Evolutionary conservation across 345 rosid genomes (phyloP).

Genomic region (Eucalyptus cloeziana): DNA sequence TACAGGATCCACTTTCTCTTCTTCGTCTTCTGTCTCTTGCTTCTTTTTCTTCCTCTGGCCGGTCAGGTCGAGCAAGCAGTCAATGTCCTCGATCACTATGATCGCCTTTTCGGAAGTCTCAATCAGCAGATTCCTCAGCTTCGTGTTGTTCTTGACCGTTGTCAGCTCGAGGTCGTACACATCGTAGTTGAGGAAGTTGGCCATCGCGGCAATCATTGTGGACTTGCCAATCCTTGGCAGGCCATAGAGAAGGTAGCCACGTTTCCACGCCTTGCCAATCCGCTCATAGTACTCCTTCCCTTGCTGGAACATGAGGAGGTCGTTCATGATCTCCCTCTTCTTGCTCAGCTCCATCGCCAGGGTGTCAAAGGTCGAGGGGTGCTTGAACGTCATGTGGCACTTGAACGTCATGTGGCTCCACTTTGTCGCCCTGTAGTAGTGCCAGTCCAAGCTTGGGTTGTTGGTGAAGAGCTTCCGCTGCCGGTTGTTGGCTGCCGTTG

Average conservation of each 20-base stretch:
- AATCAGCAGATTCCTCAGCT: constrained; percentile 18
- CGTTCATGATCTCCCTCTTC: constrained; percentile 19
- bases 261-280: constrained; percentile 32
- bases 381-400: constrained; percentile 15
- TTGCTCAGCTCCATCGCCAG: constrained; percentile 15
- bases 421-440: not conserved
- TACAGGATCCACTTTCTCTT: not conserved
- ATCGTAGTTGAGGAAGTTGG: constrained; percentile 21
- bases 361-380: constrained; percentile 18
- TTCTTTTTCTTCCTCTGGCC: constrained; percentile 13
- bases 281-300: constrained; percentile 10
- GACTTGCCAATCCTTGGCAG: constrained; percentile 32
- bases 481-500: constrained; percentile 18
- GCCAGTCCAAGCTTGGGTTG: constrained; percentile 1
- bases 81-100: constrained; percentile 26
- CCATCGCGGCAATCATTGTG: constrained; percentile 24
- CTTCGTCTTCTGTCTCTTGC: not conserved
- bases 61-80: constrained; percentile 26
- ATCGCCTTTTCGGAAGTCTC: constrained; percentile 19
- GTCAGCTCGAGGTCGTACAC: constrained; percentile 24
- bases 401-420: constrained; percentile 20
- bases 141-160: constrained; percentile 22
- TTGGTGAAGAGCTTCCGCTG: constrained; percentile 47
- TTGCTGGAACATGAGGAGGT: constrained; percentile 6
- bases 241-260: constrained; percentile 32